A percentile compares a stretch with the other conserved stretches of the same genome.
Evolutionary conservation across 495 filamentous ascomycete genomes (phyloP).

Genomic region (Chlorociboria aeruginascens): DNA sequence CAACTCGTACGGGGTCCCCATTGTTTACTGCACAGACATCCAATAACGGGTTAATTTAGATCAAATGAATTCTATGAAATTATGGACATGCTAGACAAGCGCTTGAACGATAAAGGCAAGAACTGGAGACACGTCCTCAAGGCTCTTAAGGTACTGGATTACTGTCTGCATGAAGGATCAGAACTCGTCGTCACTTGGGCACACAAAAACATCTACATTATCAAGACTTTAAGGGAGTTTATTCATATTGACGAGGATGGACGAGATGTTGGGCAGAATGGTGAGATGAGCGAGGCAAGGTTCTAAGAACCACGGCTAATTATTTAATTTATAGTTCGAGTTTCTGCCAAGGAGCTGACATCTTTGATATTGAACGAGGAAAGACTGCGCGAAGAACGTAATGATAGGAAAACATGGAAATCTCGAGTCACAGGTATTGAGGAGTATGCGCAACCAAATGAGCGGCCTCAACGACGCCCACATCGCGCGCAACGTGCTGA

Average conservation of each 20-base stretch:
- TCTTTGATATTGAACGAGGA: slow-evolving; percentile 93
- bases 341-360: slow-evolving; percentile 93
- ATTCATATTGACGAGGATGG: slow-evolving; percentile 91
- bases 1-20: slow-evolving; percentile 58
- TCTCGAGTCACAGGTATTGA: slow-evolving; percentile 88
- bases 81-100: slow-evolving; percentile 99
- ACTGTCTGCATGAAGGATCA: slow-evolving; percentile 94
- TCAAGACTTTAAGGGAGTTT: slow-evolving; percentile 97
- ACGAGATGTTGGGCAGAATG: slow-evolving; percentile 89
- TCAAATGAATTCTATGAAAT: slow-evolving; percentile 98
- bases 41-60: slow-evolving; percentile 30
- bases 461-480: slow-evolving; percentile 26
- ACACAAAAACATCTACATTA: slow-evolving; percentile 93
- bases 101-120: slow-evolving; percentile 98
- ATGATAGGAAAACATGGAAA: slow-evolving; percentile 91
- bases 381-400: slow-evolving; percentile 78
- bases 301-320: slow-evolving; percentile 10
- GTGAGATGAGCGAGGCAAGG: slow-evolving; percentile 32
- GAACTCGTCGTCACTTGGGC: slow-evolving; percentile 97
- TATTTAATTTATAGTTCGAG: slow-evolving; percentile 52
- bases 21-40: not conserved
- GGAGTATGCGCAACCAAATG: slow-evolving; percentile 47
- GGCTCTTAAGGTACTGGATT: slow-evolving; percentile 94
- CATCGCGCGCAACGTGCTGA: slow-evolving; percentile 40
- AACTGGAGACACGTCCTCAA: slow-evolving; percentile 99